phyloP scores from a whole-genome alignment of 352 stramenopile genomes.

The Blastocystis sp. region DNA sequence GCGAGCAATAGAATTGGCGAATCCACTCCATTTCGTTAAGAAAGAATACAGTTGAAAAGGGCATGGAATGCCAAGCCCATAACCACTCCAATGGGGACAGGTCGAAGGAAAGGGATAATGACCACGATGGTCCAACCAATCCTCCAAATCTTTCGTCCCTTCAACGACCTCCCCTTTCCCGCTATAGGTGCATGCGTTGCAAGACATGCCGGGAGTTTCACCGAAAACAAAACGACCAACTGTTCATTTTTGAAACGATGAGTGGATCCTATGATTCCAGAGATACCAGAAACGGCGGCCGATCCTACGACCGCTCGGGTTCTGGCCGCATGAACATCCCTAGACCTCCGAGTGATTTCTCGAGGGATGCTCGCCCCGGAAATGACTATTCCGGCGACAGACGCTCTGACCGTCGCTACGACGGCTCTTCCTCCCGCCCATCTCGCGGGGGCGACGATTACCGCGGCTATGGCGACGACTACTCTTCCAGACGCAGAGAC shows the following conservation, averaged over 20 bases:
- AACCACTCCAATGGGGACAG: too few species aligned
- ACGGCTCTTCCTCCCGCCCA: neutral
- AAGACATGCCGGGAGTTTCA: neutral
- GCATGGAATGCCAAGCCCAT: too few species aligned
- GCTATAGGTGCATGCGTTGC: neutral
- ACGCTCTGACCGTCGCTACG: neutral
- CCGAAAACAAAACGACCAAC: neutral
- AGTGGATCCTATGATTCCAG: neutral
- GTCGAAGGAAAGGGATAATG: too few species aligned
- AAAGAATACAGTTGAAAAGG: too few species aligned
- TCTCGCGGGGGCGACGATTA: neutral
- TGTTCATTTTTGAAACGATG: neutral
- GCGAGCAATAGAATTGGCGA: slow-evolving; percentile 13
- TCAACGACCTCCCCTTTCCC: neutral
- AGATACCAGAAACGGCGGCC: neutral
- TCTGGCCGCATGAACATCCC: neutral
- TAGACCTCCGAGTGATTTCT: neutral
- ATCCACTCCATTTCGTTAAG: neutral
- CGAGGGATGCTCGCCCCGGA: neutral
- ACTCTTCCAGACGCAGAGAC: neutral
- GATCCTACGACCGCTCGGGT: neutral
- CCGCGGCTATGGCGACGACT: neutral
- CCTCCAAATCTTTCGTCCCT: neutral
- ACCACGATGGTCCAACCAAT: too few species aligned
- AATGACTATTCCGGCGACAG: neutral